Evolutionary conservation across 2,329 filamentous ascomycete genomes (phyloP), one percentile per base, ranked within the genome.

Genomic region (Cytospora mali): DNA sequence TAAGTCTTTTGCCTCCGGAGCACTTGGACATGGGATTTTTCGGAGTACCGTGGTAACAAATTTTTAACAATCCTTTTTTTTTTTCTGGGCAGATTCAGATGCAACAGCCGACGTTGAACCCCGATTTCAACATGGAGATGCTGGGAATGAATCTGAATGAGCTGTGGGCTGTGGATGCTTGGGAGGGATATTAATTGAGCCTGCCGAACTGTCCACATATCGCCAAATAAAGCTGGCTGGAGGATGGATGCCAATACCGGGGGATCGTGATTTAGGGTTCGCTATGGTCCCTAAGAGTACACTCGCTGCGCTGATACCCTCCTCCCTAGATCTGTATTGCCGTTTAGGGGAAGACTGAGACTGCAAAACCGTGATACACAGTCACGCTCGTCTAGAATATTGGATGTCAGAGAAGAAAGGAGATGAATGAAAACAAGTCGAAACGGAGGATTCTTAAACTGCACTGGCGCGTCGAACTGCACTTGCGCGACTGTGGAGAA

Each of bases 91-190:
- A 76, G 67, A 67, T 73, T 39, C 69, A 72, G 46, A 70, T 71
- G 54, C 54, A 61, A 31, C 29, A 60, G 49, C 52, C 55, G 13
- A 48, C 39, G 6, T n/a, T 81, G 53, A 83, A 83, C 66, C 78
- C 82, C 31, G 82, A 84, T 62, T 81, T 82, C 64, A 84, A 78
- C 67, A 77, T 84, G 55, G 82, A 84, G 68, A 72, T 82, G 50
- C 72, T 84, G 55, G 82, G 82, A 4, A 75, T 82, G 59, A 83
- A 84, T 66, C 71, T 85, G 56, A 83, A 84, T 64, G 82, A 84
- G 66, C 74, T 85, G 58, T 85, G 82, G 82, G 82, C 80, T 48
- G 81, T 61, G 66, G 66, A 65, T 31, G 27, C 63, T 2, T 70
- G 69, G 67, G 69, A 70, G n/a, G 54, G 55, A 27, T 64, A 58